A percentile compares a stretch with the other conserved stretches of the same genome.
phyloP scores from a whole-genome alignment of 768 basidiomycete species.

The Trametes maxima region DNA sequence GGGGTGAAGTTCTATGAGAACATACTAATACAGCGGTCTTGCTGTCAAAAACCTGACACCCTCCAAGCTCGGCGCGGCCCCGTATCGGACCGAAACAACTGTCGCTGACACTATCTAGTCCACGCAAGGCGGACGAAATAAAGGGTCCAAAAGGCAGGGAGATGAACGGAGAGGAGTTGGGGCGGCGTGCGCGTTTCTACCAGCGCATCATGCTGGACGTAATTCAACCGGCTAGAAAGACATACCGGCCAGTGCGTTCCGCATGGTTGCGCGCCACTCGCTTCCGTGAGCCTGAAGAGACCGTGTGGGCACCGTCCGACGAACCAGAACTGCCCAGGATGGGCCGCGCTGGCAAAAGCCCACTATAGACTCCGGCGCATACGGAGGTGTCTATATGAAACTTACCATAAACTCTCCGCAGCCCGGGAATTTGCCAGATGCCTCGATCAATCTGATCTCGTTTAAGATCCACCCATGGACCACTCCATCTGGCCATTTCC shows the following conservation, averaged over 20 bases:
- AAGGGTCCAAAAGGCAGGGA: no score
- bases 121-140: no score
- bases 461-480: neutral
- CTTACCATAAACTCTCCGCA: neutral
- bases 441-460: slow-evolving; percentile 16
- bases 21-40: no score
- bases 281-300: neutral
- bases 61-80: no score
- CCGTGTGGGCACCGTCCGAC: neutral
- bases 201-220: neutral
- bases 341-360: neutral
- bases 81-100: no score
- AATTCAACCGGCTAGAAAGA: neutral
- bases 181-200: no score
- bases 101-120: no score
- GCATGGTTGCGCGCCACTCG: neutral
- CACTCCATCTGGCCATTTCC: neutral
- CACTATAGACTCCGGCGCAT: neutral
- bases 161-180: no score
- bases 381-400: neutral
- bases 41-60: no score
- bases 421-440: neutral
- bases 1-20: no score
- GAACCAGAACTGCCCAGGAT: neutral
- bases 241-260: neutral